phyloP scores from a whole-genome alignment of 1,139 yeast species.

The Geotrichum reessii region DNA sequence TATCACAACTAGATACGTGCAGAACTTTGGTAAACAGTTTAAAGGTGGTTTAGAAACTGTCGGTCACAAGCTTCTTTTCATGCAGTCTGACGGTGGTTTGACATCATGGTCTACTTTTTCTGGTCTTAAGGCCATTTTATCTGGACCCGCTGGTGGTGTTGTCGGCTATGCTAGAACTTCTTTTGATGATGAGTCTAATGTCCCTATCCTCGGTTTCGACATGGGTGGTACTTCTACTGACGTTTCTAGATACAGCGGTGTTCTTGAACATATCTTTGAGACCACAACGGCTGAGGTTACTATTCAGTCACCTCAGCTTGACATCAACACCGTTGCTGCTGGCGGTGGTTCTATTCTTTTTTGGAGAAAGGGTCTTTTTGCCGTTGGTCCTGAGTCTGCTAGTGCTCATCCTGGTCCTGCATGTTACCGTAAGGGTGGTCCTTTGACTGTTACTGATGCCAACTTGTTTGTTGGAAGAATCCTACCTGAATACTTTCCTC shows the following conservation, averaged over 20 bases:
- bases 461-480: conserved; percentile 48
- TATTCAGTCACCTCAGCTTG: conserved; percentile 53
- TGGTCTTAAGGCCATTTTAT: conserved; percentile 48
- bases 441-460: conserved; percentile 53
- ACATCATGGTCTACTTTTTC: conserved; percentile 46
- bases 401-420: conserved; percentile 58
- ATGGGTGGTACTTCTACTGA: conserved; percentile 62
- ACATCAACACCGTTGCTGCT: conserved; percentile 55
- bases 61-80: conserved; percentile 45
- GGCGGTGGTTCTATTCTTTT: conserved; percentile 53
- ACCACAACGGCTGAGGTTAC: conserved; percentile 51
- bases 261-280: conserved; percentile 49
- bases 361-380: conserved; percentile 48
- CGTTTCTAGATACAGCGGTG: conserved; percentile 48
- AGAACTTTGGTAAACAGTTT: conserved; percentile 57
- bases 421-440: conserved; percentile 54
- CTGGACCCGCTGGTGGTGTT: conserved; percentile 60
- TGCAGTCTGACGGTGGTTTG: conserved; percentile 58
- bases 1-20: conserved; percentile 55
- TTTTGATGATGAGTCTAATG: conserved; percentile 29
- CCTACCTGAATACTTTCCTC: conserved; percentile 47
- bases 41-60: conserved; percentile 44
- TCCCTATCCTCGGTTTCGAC: conserved; percentile 52
- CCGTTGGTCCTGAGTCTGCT: conserved; percentile 54
- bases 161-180: conserved; percentile 52